Evolutionary conservation across 176 grass and related monocot genomes (phyloP), one percentile per base, ranked within the genome.

Genomic region (Triticum urartu): DNA sequence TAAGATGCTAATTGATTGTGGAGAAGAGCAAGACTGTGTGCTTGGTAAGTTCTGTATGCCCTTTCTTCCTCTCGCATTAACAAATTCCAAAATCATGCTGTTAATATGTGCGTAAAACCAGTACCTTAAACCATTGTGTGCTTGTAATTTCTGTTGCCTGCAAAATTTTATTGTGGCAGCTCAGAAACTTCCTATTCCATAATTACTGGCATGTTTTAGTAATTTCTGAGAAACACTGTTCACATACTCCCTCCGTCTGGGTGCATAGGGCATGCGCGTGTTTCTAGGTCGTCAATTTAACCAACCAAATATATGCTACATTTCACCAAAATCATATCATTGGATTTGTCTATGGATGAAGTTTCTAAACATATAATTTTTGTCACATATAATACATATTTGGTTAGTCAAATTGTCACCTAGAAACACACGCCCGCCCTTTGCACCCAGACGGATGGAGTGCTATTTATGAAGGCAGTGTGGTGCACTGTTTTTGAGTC

Each of bases 11-110:
- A 87, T 95, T 64, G 93, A 95, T 56, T 95, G 93, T 15, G 93
- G 90, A 88, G 93, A 95, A 86, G 93, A 92, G 59, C 85, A 95
- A 84, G 90, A 95, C 65, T 95, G 93, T 80, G 93, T 95, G 48
- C 81, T 95, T 21, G 93, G 93, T 95, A 95, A 80, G 93, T 84
- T 80, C 64, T 89, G 43, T 33, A 10, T 40, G 32, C 13, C 32
- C 39, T 5, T 75, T 9, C 79, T 87, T 65, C 58, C 33, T 79
- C 67, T 56, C 28, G 14, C 59, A 77, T 14, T 33, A 52, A 79
- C 8, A 86, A 82, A 4, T 28, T 61, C 7, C 38, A 80, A 34
- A 65, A 11, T 52, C 17, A 6, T 56, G 9, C 12, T 71, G 0
- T 79, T 14, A n/a, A 20, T 75, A 68, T 80, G 24, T 21, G 3